Evolutionary conservation across 108 stramenopile genomes (phyloP).

Genomic region (Schizochytrium sp.): DNA sequence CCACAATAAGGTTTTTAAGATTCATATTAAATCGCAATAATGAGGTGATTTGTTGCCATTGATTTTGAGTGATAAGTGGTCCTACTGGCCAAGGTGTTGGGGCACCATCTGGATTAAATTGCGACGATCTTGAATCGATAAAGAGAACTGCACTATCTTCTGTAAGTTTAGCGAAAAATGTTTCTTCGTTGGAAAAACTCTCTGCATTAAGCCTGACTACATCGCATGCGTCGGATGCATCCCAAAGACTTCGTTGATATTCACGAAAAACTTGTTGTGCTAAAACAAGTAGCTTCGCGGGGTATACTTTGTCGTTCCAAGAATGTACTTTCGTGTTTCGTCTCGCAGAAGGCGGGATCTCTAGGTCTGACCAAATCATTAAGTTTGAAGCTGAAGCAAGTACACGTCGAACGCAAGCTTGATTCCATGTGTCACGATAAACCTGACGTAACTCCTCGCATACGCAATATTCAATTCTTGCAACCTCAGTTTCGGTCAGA

Average conservation of each 20-base stretch:
- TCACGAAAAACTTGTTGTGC: conserved; percentile 21
- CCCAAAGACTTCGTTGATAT: conserved; percentile 4
- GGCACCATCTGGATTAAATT: background rate
- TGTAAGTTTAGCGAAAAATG: background rate
- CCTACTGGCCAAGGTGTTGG: conserved; percentile 12
- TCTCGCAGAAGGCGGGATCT: background rate
- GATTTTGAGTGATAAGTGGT: background rate
- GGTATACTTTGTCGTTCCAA: background rate
- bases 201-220: background rate
- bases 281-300: background rate
- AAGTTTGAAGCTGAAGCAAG: conserved; percentile 1
- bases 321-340: background rate
- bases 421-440: conserved; percentile 43
- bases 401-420: background rate
- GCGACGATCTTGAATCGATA: background rate
- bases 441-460: conserved; percentile 3
- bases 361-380: conserved; percentile 25
- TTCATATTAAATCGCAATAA: background rate
- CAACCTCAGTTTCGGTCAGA: background rate
- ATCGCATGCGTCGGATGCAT: background rate
- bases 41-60: background rate
- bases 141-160: background rate
- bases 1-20: background rate
- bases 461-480: background rate
- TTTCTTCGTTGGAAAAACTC: background rate